Percentiles rank a stretch among this genome's conserved stretches.
phyloP scores from a whole-genome alignment of 805 yeast species.

The Monosporozyma unispora region DNA sequence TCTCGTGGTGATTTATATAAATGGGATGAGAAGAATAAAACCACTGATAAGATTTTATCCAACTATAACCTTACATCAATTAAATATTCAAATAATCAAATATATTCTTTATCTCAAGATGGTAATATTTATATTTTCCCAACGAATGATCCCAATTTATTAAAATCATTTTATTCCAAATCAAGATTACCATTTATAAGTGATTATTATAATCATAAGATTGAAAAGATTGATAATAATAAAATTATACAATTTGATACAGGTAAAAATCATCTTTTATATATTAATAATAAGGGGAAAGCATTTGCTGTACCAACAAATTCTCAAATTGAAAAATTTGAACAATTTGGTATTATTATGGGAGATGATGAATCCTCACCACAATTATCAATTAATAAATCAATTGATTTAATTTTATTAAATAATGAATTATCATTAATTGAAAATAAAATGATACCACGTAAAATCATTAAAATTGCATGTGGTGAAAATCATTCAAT shows the following conservation, averaged over 20 bases:
- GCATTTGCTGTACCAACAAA: slow-evolving; percentile 53
- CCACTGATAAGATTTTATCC: neutral
- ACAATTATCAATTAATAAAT: slow-evolving; percentile 38
- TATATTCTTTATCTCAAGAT: neutral
- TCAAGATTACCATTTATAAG: neutral
- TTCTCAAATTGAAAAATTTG: slow-evolving; percentile 35
- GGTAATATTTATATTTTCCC: neutral
- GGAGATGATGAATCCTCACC: slow-evolving; percentile 46
- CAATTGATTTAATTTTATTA: slow-evolving; percentile 27
- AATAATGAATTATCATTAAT: slow-evolving; percentile 13
- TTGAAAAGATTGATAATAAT: slow-evolving; percentile 34
- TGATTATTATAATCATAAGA: neutral
- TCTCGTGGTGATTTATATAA: neutral
- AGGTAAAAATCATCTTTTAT: slow-evolving; percentile 65
- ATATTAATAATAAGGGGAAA: slow-evolving; percentile 49
- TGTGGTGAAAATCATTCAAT: slow-evolving; percentile 68
- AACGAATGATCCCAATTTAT: neutral
- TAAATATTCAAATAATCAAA: neutral
- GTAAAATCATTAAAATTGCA: slow-evolving; percentile 52
- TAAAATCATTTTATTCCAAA: neutral
- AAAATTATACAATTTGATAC: slow-evolving; percentile 40
- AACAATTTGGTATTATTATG: slow-evolving; percentile 79
- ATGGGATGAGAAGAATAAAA: neutral
- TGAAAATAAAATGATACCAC: slow-evolving; percentile 18
- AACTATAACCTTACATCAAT: neutral